phyloP scores from a whole-genome alignment of 352 stramenopile genomes.

The Phytophthora podocarpi region DNA sequence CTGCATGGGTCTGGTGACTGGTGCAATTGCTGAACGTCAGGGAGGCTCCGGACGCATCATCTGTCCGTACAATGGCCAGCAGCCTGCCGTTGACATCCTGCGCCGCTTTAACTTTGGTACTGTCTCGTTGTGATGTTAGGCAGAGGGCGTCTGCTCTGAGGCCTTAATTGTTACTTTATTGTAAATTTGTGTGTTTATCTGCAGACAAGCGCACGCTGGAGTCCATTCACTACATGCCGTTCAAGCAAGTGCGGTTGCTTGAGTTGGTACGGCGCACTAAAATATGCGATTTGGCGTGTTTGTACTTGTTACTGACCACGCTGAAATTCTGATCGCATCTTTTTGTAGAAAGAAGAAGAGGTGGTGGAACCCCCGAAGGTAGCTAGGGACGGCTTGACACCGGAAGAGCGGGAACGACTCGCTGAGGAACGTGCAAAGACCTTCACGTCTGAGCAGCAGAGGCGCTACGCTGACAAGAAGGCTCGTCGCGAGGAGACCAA shows the following conservation, averaged over 20 bases:
- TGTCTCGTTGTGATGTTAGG: too few species aligned
- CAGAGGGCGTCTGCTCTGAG: background rate
- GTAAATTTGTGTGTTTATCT: background rate
- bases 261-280: conserved; percentile 32
- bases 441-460: conserved; percentile 83
- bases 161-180: background rate
- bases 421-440: conserved; percentile 82
- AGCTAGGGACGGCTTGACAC: conserved; percentile 58
- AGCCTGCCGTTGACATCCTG: conserved; percentile 75
- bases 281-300: background rate
- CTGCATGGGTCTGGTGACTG: conserved; percentile 92
- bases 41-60: conserved; percentile 73
- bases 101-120: conserved; percentile 88
- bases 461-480: conserved; percentile 83
- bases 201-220: conserved; percentile 72
- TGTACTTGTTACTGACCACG: background rate
- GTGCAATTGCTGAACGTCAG: conserved; percentile 88
- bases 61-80: conserved; percentile 75
- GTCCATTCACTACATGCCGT: conserved; percentile 79
- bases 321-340: background rate
- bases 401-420: conserved; percentile 63
- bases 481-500: conserved; percentile 73
- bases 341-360: conserved; percentile 51
- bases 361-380: conserved; percentile 48
- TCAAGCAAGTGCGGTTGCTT: conserved; percentile 63